A percentile compares a stretch with the other conserved stretches of the same genome.
phyloP scores from a whole-genome alignment of 2,329 filamentous ascomycete genomes.

The Sporothrix phasma region DNA sequence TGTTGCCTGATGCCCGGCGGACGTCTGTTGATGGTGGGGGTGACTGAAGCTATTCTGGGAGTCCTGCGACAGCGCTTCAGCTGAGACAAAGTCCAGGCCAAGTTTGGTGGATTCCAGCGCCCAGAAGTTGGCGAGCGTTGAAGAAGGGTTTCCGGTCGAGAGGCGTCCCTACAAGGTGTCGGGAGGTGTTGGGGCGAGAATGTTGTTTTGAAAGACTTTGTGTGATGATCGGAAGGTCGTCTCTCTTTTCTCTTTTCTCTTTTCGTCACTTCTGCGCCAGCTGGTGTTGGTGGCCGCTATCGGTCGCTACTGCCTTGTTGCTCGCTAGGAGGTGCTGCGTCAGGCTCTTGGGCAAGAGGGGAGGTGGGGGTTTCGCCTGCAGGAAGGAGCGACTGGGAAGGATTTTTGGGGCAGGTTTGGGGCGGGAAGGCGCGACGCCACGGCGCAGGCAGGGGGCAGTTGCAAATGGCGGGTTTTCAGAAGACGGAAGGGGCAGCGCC shows the following conservation, averaged over 20 bases:
- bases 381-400: neutral
- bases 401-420: neutral
- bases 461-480: constrained; percentile 3
- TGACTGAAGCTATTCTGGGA: neutral
- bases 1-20: neutral
- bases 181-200: neutral
- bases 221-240: too few species aligned
- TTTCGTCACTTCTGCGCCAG: neutral
- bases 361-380: neutral
- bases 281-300: neutral
- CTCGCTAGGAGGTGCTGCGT: neutral
- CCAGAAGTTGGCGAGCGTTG: neutral
- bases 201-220: too few species aligned
- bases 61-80: neutral
- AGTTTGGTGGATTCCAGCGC: neutral
- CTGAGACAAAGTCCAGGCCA: neutral
- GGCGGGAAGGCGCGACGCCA: neutral
- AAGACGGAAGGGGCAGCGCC: neutral
- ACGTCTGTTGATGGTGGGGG: neutral
- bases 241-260: too few species aligned
- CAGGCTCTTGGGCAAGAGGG: neutral
- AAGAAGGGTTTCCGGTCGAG: neutral
- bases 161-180: neutral
- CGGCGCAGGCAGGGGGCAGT: neutral
- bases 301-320: neutral